Conservation (phyloP, 805 yeast genomes). For the Saccharomycopsis javanensis region DNA sequence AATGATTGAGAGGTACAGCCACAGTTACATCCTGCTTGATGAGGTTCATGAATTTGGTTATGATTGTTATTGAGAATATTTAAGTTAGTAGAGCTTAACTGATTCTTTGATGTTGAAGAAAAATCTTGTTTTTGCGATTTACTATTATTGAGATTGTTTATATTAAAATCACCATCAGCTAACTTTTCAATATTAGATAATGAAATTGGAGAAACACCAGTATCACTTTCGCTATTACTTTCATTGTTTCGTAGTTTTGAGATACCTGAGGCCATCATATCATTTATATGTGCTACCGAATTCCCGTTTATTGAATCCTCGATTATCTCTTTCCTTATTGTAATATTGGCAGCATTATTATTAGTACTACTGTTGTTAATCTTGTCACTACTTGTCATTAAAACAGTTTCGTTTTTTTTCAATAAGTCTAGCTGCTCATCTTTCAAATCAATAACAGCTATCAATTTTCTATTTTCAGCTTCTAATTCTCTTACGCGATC, state of each 20-base stretch:
- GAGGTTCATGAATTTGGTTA: conserved; percentile 26
- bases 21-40: conserved; percentile 46
- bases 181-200: background rate
- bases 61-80: conserved; percentile 26
- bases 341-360: background rate
- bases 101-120: conserved; percentile 2
- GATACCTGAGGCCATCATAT: background rate
- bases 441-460: conserved; percentile 51
- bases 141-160: background rate
- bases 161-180: background rate
- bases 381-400: background rate
- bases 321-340: background rate
- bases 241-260: background rate
- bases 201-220: background rate
- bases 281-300: background rate
- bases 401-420: conserved; percentile 22
- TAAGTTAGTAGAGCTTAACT: conserved; percentile 29
- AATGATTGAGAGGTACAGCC: conserved; percentile 32
- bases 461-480: conserved; percentile 62
- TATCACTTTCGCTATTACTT: background rate
- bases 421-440: conserved; percentile 49
- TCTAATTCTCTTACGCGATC: conserved; percentile 82
- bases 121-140: background rate
- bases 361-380: background rate
- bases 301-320: background rate